Conservation (phyloP, 345 rosid species). For the Aquilaria malaccensis region DNA sequence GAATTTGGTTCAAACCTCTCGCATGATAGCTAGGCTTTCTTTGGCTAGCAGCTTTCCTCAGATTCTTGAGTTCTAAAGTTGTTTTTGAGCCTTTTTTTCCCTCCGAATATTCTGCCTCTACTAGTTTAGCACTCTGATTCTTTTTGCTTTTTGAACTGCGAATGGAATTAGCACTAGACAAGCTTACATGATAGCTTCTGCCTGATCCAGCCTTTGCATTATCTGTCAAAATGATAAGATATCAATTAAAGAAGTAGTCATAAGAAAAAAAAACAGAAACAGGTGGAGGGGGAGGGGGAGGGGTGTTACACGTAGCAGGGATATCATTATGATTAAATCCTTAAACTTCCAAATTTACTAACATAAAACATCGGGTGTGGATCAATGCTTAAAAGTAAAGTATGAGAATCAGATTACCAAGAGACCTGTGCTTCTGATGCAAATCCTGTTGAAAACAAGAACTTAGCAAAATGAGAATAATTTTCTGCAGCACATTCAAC, state of each 20-base stretch:
- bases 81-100: constrained; percentile 28
- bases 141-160: constrained; percentile 36
- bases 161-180: constrained; percentile 24
- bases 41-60: constrained; percentile 38
- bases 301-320: not conserved
- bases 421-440: constrained; percentile 55
- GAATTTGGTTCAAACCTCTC: constrained; percentile 39
- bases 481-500: not conserved
- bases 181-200: constrained; percentile 11
- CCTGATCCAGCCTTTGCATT: constrained; percentile 36
- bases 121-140: constrained; percentile 28
- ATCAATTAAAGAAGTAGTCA: constrained; percentile 7
- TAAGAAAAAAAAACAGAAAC: not conserved
- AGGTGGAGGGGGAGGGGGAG: not conserved
- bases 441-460: constrained; percentile 52
- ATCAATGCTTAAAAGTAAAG: constrained; percentile 4
- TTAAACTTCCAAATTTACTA: too few species aligned
- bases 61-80: constrained; percentile 38
- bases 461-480: constrained; percentile 8
- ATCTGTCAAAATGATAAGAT: constrained; percentile 29
- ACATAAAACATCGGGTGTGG: not conserved
- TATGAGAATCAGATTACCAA: constrained; percentile 34
- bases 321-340: not conserved
- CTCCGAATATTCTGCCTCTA: constrained; percentile 24
- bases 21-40: constrained; percentile 32